Evolutionary conservation across 805 yeast species (phyloP), one percentile per base, ranked within the genome.

Genomic region (Saturnispora saitoi): DNA sequence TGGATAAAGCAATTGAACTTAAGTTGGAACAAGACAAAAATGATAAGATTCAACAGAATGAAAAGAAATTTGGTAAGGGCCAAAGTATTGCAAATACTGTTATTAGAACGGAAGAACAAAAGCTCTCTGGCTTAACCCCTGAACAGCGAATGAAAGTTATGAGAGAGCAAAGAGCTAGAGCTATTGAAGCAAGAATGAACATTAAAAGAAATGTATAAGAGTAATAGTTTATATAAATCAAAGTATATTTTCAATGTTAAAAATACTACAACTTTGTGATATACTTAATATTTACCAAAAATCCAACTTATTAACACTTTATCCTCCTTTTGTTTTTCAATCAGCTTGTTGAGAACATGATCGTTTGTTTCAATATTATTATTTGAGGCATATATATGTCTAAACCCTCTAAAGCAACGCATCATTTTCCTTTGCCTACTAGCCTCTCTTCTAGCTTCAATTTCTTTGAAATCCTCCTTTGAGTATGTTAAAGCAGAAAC

Each of bases 81-180:
- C 68, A 60, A 47, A 48, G 54, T 22, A 47, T 70, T 1, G 56
- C 58, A n/a, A 53, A 38, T 63, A 19, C 49, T 4, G 31, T 34
- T 26, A 11, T 42, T n/a, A n/a, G 54, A 15, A 54, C 62, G 1
- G 66, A 63, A 39, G 72, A 67, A 54, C 67, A 69, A 20, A 79
- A 78, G 42, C 57, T 81, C 47, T 73, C 76, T 40, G 81, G 89
- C 0, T 69, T 91, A 48, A 74, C 80, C 7, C 88, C 81, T 1
- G 87, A 80, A 24, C 96, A 90, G 54, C 75, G 79, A 58, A 72
- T 75, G 74, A 76, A 81, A 58, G 67, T 93, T 19, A 89, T 90
- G 85, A 77, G 99, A 51, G 99, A 93, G 58, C 90, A 90, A 59
- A 73, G 98, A 48, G 97, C 97, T 0, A 75, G 98, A 48, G 99